phyloP scores from a whole-genome alignment of 768 basidiomycete species.

The Podaxis sp. region DNA sequence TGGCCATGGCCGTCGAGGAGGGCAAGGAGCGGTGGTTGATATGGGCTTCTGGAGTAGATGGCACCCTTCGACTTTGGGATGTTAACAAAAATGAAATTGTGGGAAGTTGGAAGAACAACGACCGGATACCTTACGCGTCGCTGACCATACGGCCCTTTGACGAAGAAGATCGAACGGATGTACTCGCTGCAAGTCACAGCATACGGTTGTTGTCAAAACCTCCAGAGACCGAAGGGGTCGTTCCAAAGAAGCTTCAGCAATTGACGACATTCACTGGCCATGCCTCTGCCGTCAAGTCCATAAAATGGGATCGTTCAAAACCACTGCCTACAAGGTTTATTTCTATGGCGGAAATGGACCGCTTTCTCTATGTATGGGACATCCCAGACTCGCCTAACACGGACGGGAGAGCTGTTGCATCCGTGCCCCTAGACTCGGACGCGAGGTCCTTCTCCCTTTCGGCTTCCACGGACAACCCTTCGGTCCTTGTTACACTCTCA shows the following conservation, averaged over 20 bases:
- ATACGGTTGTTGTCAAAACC: conserved; percentile 51
- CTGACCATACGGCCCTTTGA: conserved; percentile 42
- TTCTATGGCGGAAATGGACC: conserved; percentile 62
- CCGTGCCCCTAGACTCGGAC: conserved; percentile 63
- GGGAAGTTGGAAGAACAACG: conserved; percentile 55
- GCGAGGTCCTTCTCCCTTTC: conserved; percentile 46
- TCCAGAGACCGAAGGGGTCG: conserved; percentile 24
- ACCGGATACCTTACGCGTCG: conserved; percentile 57
- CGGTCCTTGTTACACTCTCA: conserved; percentile 53
- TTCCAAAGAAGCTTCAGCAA: conserved; percentile 43
- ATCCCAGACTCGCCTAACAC: conserved; percentile 37
- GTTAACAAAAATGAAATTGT: conserved; percentile 46
- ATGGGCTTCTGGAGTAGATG: conserved; percentile 62
- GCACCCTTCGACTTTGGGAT: conserved; percentile 59
- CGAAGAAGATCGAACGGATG: conserved; percentile 38
- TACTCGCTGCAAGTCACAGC: conserved; percentile 61
- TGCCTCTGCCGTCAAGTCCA: conserved; percentile 50
- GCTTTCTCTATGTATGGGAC: conserved; percentile 64
- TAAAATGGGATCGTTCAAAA: conserved; percentile 51
- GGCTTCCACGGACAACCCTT: conserved; percentile 28
- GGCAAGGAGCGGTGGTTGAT: conserved; percentile 33
- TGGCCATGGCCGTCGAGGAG: conserved; percentile 42
- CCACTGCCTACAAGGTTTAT: conserved; percentile 47
- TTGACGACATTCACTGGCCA: conserved; percentile 63
- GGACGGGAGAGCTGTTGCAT: conserved; percentile 57